These are phyloP conservation scores for Vitis hybrid DNA, from an alignment of 177 flowering plant species.

Conservation along the genomic window DNA sequence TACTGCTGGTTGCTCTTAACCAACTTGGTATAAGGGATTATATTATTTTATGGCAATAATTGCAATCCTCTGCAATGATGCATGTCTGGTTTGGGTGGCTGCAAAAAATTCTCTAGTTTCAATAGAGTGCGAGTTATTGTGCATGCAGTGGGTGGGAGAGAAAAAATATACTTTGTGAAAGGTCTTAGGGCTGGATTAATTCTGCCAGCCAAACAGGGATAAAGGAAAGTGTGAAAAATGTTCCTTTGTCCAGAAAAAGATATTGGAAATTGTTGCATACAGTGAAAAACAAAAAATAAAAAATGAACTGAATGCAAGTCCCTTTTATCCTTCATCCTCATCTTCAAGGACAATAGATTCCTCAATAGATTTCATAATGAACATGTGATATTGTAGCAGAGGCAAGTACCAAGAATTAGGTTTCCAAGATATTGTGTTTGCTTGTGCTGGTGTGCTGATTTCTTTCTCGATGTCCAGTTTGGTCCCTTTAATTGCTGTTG, in stretches of 20 bases:
- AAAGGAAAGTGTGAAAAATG: not conserved
- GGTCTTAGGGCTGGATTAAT: not conserved
- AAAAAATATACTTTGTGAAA: constrained; percentile 16
- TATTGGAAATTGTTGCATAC: constrained; percentile 16
- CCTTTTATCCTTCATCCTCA: constrained; percentile 14
- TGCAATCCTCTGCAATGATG: constrained; percentile 8
- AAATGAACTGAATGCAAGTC: constrained; percentile 18
- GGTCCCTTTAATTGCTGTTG: constrained; percentile 7
- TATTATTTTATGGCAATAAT: not conserved
- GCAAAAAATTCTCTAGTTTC: constrained; percentile 22
- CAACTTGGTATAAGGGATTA: not conserved
- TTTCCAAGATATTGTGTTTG: constrained; percentile 17
- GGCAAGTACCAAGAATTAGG: constrained; percentile 12
- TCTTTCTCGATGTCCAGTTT: not conserved
- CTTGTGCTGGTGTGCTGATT: constrained; percentile 12
- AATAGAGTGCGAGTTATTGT: constrained; percentile 15
- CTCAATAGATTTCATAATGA: constrained; percentile 11
- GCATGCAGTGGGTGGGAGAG: constrained; percentile 17
- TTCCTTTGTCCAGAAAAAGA: constrained; percentile 1
- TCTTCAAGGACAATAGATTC: constrained; percentile 2
- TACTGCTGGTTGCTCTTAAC: not conserved
- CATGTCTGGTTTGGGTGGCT: not conserved
- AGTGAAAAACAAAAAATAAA: not conserved
- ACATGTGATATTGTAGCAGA: constrained; percentile 18
- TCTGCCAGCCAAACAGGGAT: not conserved